Percentiles rank a stretch among this genome's conserved stretches.
phyloP scores from a whole-genome alignment of 305 asterid genomes.

The Fraxinus ornus region DNA sequence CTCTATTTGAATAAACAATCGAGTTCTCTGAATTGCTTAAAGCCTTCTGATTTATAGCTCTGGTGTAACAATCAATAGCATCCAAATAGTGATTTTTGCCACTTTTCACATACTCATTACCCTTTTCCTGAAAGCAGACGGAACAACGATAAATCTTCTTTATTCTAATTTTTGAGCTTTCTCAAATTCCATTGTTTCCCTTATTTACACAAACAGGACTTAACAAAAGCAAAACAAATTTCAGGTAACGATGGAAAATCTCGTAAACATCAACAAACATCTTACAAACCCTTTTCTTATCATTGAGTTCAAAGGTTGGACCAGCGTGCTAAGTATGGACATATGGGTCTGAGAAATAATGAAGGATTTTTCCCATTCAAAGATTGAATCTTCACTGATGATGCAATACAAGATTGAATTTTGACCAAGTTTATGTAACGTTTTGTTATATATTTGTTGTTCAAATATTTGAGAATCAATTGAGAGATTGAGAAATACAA shows the following conservation, averaged over 20 bases:
- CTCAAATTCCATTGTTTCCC: background rate
- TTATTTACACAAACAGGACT: slow-evolving; percentile 5
- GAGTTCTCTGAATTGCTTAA: slow-evolving; percentile 66
- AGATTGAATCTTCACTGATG: background rate
- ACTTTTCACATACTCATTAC: slow-evolving; percentile 73
- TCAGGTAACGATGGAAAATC: background rate
- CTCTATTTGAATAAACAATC: slow-evolving; percentile 71
- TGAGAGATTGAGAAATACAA: too few species aligned
- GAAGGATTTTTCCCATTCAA: background rate
- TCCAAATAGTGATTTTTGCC: slow-evolving; percentile 81
- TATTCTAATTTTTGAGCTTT: background rate
- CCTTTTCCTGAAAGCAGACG: slow-evolving; percentile 62
- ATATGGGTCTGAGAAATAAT: background rate
- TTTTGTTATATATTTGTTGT: too few species aligned
- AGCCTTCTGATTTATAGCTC: slow-evolving; percentile 87
- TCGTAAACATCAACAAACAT: background rate
- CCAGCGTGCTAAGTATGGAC: background rate
- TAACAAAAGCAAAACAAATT: background rate
- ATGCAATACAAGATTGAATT: background rate
- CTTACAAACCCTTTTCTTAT: background rate
- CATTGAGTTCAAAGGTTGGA: background rate
- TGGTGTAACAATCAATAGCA: slow-evolving; percentile 87
- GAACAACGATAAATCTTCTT: background rate
- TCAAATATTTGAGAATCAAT: too few species aligned
- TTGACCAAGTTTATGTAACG: background rate